A percentile compares a stretch with the other conserved stretches of the same genome.
Conservation (phyloP, 352 stramenopile genomes). For the Globisporangium orthogonon region DNA sequence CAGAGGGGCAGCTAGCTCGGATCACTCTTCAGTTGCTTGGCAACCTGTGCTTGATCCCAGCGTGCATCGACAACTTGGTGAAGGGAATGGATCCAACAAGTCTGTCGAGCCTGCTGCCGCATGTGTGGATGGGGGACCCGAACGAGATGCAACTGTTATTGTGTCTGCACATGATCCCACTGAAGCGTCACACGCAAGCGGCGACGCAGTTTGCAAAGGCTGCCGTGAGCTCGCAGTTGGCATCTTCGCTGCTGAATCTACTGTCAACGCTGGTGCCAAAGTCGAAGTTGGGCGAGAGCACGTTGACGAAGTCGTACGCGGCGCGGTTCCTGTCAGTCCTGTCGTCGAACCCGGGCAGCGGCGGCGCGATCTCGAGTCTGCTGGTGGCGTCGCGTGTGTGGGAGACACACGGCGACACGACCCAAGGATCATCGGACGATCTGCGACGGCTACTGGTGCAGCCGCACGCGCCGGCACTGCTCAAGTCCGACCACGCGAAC, state of each 20-base stretch:
- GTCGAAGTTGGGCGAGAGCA: constrained; percentile 74
- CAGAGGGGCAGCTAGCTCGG: constrained; percentile 71
- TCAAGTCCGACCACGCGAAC: constrained; percentile 78
- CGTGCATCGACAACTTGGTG: constrained; percentile 84
- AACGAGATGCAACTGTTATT: constrained; percentile 79
- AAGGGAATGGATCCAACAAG: constrained; percentile 82
- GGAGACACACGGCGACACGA: constrained; percentile 80
- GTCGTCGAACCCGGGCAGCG: constrained; percentile 79
- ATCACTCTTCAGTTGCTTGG: constrained; percentile 78
- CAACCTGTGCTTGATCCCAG: constrained; percentile 81
- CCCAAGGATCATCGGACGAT: constrained; percentile 74
- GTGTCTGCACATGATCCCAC: constrained; percentile 84
- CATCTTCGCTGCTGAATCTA: constrained; percentile 73
- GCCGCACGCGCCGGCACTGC: constrained; percentile 62
- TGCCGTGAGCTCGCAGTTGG: constrained; percentile 71
- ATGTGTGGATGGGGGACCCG: constrained; percentile 73
- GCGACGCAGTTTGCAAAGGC: constrained; percentile 82
- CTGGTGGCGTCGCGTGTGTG: constrained; percentile 74
- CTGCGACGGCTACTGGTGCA: constrained; percentile 66
- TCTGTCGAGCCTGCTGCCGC: constrained; percentile 59
- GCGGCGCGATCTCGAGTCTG: constrained; percentile 73
- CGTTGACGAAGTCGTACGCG: constrained; percentile 76
- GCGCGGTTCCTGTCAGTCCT: constrained; percentile 78
- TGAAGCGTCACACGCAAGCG: constrained; percentile 83
- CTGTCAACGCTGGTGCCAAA: constrained; percentile 76